These are phyloP conservation scores for Paraconiothyrium sp. DNA, from an alignment of 2,329 filamentous ascomycete species.

Conservation along the genomic window DNA sequence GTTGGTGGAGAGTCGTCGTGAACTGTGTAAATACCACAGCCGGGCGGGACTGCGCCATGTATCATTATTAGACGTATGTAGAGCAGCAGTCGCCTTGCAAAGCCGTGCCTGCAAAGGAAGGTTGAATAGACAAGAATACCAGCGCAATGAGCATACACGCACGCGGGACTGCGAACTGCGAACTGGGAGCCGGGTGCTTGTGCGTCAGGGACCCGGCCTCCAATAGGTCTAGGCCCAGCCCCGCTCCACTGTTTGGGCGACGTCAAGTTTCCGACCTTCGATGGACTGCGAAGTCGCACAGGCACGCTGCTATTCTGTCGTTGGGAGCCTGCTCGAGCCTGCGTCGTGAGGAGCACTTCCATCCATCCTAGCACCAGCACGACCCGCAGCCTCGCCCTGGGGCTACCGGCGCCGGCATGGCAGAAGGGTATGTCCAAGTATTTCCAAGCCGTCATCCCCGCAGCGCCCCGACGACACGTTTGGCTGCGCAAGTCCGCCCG, in stretches of 20 bases:
- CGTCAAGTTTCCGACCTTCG: slow-evolving; percentile 5
- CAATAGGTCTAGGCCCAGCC: neutral
- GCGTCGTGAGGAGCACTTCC: slow-evolving; percentile 1
- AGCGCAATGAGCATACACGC: too few relatives aligned
- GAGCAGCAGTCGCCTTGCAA: neutral
- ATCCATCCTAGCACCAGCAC: slow-evolving; percentile 5
- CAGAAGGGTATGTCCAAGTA: slow-evolving; percentile 45
- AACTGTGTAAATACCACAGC: neutral
- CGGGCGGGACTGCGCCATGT: too few relatives aligned
- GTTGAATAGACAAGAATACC: too few relatives aligned
- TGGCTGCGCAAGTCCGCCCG: slow-evolving; percentile 3
- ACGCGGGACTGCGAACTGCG: neutral
- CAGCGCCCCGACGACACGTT: slow-evolving; percentile 22
- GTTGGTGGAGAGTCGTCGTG: slow-evolving; percentile 60
- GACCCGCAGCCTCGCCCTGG: slow-evolving; percentile 25
- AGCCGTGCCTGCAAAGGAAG: too few relatives aligned
- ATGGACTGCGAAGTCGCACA: slow-evolving; percentile 8
- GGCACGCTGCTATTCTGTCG: slow-evolving; percentile 5
- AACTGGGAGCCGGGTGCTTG: neutral
- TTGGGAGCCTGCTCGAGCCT: neutral
- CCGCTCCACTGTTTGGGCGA: slow-evolving; percentile 7
- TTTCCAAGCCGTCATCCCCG: slow-evolving; percentile 12
- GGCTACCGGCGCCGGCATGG: slow-evolving; percentile 21
- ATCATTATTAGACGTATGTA: slow-evolving; percentile 2
- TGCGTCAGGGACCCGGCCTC: neutral